Conservation (phyloP, 345 rosid species). For the Hevea brasiliensis region DNA sequence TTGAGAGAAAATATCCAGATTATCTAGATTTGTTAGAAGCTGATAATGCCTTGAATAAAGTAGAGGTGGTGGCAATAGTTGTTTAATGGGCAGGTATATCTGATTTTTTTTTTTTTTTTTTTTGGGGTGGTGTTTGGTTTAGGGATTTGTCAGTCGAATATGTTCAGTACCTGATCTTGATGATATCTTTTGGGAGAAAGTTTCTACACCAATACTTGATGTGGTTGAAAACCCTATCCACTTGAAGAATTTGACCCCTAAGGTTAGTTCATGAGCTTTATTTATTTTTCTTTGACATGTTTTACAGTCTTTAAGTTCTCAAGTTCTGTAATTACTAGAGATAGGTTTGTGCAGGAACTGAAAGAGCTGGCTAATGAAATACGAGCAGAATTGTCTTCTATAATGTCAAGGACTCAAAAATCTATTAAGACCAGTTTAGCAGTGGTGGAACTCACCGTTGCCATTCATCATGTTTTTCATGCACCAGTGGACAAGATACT, state of each 20-base stretch:
- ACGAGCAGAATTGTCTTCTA: conserved; percentile 55
- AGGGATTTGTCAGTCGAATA: conserved; percentile 46
- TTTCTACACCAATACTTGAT: conserved; percentile 74
- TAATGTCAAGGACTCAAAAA: conserved; percentile 44
- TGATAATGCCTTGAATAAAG: not conserved
- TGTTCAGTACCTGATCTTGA: conserved; percentile 63
- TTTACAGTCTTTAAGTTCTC: not conserved
- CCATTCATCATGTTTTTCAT: conserved; percentile 80
- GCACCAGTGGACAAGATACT: conserved; percentile 82
- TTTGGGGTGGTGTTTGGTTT: conserved; percentile 29
- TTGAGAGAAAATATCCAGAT: not conserved
- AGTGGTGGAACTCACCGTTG: conserved; percentile 73
- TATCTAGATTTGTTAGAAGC: not conserved
- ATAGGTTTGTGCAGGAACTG: conserved; percentile 56
- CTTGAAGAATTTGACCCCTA: conserved; percentile 63
- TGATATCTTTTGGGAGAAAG: conserved; percentile 63
- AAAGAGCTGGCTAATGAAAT: conserved; percentile 71
- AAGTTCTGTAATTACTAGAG: conserved; percentile 7
- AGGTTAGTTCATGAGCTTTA: conserved; percentile 46
- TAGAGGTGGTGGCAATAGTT: not conserved
- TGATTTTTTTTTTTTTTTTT: conserved; percentile 19
- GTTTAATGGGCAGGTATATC: conserved; percentile 9
- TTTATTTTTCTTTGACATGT: conserved; percentile 6
- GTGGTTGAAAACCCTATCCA: conserved; percentile 71
- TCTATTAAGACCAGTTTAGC: conserved; percentile 67